Evolutionary conservation across 495 filamentous ascomycete genomes (phyloP), one percentile per base, ranked within the genome.

Genomic region (Darksidea phi): DNA sequence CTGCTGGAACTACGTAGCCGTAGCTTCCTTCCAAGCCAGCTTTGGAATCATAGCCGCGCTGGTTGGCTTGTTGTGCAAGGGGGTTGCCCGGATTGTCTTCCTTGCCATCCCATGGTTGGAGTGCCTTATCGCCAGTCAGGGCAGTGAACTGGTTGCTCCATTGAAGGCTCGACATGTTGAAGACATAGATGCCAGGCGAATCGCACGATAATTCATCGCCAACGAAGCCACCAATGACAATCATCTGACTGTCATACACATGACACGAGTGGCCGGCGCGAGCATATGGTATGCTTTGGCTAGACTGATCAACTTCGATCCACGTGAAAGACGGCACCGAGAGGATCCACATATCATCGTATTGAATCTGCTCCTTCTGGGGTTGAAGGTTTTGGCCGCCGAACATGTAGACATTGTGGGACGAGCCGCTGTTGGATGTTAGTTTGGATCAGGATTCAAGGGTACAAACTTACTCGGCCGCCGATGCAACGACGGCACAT

Each of bases 291-390:
- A 82, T 74, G 3, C 77, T 76, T 68, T 83, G 78, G 0, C 71
- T 71, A 11, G 66, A 57, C 36, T 72, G 73, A 52, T 86, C 76
- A 34, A 89, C 85, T 59, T 82, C 69, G 45, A 90, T 84, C 88
- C 88, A 90, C 1, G 82, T 87, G 65, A 91, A 87, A 6, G 76
- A 75, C 0, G 88, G 88, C 47, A 91, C 78, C n/a, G 84, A 86
- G 21, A 91, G 77, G 51, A 91, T 88, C 82, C 86, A 90, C 76
- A 88, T 84, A 67, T 91, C 88, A 46, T 79, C 78, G 71, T 88
- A 89, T 64, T 89, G 84, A 3, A 72, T 81, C 72, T 88, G 82
- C 51, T 75, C 66, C 48, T 76, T 77, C 61, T 75, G 79, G 4
- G 86, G 86, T 23, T 78, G 73, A 11, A 90, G 76, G 61, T 86